Evolutionary conservation across 2,329 filamentous ascomycete genomes (phyloP).

Genomic region (Didymellaceae sp.): DNA sequence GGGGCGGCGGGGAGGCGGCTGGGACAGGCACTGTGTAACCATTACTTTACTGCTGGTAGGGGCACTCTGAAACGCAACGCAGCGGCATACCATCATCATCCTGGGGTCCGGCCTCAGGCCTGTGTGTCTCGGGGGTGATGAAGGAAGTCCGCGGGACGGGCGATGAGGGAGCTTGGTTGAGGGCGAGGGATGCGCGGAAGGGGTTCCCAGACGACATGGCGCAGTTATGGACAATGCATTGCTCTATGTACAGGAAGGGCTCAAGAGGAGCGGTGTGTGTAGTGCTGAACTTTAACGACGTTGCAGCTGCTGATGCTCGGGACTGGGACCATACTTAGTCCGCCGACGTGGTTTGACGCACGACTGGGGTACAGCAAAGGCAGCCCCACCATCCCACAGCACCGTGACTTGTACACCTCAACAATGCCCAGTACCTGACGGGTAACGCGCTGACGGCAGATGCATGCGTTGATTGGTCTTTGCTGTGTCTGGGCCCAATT

Average conservation of each 20-base stretch:
- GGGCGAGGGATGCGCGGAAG: slow-evolving; percentile 45
- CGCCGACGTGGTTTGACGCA: slow-evolving; percentile 26
- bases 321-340: slow-evolving; percentile 17
- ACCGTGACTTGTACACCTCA: slow-evolving; percentile 10
- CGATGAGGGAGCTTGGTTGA: slow-evolving; percentile 29
- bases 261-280: slow-evolving; percentile 30
- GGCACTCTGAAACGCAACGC: slow-evolving; percentile 28
- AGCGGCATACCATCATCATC: slow-evolving; percentile 43
- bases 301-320: slow-evolving; percentile 34
- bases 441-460: slow-evolving; percentile 4
- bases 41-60: slow-evolving; percentile 43
- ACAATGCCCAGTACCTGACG: slow-evolving; percentile 10
- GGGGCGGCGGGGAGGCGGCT: slow-evolving; percentile 30
- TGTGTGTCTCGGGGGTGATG: slow-evolving; percentile 30
- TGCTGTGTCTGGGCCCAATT: not conserved
- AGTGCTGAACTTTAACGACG: slow-evolving; percentile 18
- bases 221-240: slow-evolving; percentile 47
- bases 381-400: slow-evolving; percentile 25
- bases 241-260: slow-evolving; percentile 45
- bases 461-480: not conserved
- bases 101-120: slow-evolving; percentile 27
- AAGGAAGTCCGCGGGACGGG: slow-evolving; percentile 37
- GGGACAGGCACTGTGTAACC: slow-evolving; percentile 40
- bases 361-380: slow-evolving; percentile 31
- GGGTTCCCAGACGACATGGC: slow-evolving; percentile 51